Evolutionary conservation across 805 yeast species (phyloP).

Genomic region (Hyphopichia homilentoma): DNA sequence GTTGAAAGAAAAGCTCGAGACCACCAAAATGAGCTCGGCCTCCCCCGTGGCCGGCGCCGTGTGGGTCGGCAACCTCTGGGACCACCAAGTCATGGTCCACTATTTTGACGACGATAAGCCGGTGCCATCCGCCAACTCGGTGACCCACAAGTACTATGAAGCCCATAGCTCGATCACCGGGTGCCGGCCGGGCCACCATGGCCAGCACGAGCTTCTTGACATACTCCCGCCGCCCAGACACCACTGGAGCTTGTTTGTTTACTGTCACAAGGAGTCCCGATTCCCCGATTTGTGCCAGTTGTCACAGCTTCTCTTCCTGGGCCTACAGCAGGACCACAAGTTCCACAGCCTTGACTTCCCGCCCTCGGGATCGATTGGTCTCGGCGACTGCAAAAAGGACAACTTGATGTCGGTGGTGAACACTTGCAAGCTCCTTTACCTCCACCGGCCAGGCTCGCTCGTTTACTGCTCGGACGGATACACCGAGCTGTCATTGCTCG

Average conservation of each 20-base stretch:
- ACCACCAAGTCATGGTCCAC: constrained; percentile 45
- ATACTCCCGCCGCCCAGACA: constrained; percentile 45
- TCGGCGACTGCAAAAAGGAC: constrained; percentile 64
- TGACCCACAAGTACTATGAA: constrained; percentile 44
- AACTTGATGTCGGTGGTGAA: constrained; percentile 63
- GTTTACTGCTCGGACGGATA: constrained; percentile 88
- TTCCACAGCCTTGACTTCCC: constrained; percentile 60
- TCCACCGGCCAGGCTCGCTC: constrained; percentile 42
- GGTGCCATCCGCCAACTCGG: constrained; percentile 5
- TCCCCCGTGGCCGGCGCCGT: constrained; percentile 51
- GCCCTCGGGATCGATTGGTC: constrained; percentile 76
- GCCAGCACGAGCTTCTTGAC: constrained; percentile 19
- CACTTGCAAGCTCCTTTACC: constrained; percentile 62
- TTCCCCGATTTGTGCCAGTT: constrained; percentile 48
- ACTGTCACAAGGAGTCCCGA: constrained; percentile 56
- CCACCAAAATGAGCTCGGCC: constrained; percentile 79
- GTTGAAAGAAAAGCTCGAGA: constrained; percentile 76
- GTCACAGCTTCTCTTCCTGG: constrained; percentile 27
- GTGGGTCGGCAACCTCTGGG: constrained; percentile 84
- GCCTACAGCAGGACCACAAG: too few relatives aligned
- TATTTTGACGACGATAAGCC: constrained; percentile 7
- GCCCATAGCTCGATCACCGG: constrained; percentile 50
- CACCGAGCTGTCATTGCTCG: constrained; percentile 81
- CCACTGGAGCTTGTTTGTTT: constrained; percentile 52
- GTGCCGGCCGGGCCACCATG: too few relatives aligned